Evolutionary conservation across 768 basidiomycete genomes (phyloP).

Genomic region (Tylopilus intermedius): DNA sequence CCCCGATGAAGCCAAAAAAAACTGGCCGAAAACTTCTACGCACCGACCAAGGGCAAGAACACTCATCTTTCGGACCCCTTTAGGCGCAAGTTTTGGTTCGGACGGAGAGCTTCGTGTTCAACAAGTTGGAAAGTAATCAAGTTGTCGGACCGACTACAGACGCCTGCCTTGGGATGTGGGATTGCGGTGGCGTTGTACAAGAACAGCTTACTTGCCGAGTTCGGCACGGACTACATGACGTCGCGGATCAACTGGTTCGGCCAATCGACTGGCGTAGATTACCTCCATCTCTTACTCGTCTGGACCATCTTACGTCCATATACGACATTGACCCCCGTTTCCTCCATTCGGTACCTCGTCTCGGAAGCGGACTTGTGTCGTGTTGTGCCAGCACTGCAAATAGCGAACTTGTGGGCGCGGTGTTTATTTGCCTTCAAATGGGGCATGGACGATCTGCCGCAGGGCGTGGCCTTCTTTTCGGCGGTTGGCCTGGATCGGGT

Average conservation of each 20-base stretch:
- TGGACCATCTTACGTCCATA: slow-evolving; percentile 78
- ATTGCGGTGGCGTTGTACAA: slow-evolving; percentile 92
- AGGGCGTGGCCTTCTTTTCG: slow-evolving; percentile 95
- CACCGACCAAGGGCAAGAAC: slow-evolving; percentile 89
- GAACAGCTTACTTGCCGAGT: slow-evolving; percentile 74
- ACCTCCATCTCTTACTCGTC: slow-evolving; percentile 93
- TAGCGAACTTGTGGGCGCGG: slow-evolving; percentile 95
- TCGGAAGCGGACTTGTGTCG: slow-evolving; percentile 85
- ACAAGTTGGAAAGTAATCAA: slow-evolving; percentile 95
- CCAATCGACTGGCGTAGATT: slow-evolving; percentile 97
- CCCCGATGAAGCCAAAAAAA: slow-evolving; percentile 63
- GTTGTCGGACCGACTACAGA: slow-evolving; percentile 76
- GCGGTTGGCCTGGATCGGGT: slow-evolving; percentile 91
- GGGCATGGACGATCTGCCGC: slow-evolving; percentile 95
- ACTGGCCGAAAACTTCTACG: slow-evolving; percentile 80
- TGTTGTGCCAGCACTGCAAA: slow-evolving; percentile 86
- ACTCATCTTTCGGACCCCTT: slow-evolving; percentile 73
- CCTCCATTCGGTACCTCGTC: slow-evolving; percentile 91
- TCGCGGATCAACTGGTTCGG: slow-evolving; percentile 99
- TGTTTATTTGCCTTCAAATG: slow-evolving; percentile 84
- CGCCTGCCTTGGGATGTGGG: slow-evolving; percentile 91
- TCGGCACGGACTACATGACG: slow-evolving; percentile 86
- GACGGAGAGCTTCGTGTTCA: slow-evolving; percentile 97
- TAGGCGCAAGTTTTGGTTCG: slow-evolving; percentile 88
- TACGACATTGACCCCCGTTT: slow-evolving; percentile 89